A percentile compares a stretch with the other conserved stretches of the same genome.
These are phyloP conservation scores for Globisporangium okanoganense DNA, from an alignment of 352 stramenopile species.

Conservation along the genomic window DNA sequence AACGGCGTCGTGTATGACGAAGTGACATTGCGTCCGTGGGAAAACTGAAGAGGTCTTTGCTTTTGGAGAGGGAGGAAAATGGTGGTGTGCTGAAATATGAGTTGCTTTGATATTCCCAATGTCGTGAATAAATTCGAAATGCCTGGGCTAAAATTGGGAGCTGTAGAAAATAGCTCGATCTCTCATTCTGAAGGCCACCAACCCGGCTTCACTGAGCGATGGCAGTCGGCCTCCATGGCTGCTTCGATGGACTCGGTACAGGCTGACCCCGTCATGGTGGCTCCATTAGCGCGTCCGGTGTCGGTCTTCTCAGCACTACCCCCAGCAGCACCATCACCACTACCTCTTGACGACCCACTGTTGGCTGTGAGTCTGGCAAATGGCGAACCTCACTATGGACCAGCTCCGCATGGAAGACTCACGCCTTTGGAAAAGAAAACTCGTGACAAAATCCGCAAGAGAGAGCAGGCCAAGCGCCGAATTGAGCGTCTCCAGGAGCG, in stretches of 20 bases:
- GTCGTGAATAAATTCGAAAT: too few relatives aligned
- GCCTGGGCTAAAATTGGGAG: not conserved
- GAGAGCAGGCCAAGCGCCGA: constrained; percentile 41
- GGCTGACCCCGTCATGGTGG: not conserved
- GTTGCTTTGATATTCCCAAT: too few relatives aligned
- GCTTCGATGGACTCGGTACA: not conserved
- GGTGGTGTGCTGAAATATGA: not conserved
- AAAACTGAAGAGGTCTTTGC: not conserved
- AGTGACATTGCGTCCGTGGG: constrained; percentile 33
- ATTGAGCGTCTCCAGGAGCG: constrained; percentile 32
- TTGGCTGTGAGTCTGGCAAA: not conserved
- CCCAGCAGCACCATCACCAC: not conserved
- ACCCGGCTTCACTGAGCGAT: not conserved
- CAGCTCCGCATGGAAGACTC: constrained; percentile 18
- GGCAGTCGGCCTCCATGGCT: not conserved
- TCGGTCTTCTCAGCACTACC: not conserved
- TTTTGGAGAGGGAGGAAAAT: not conserved
- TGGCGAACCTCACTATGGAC: too few relatives aligned
- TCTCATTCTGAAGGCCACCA: not conserved
- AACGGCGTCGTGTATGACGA: constrained; percentile 67
- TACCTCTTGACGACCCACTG: not conserved
- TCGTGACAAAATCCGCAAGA: constrained; percentile 43
- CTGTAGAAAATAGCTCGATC: not conserved
- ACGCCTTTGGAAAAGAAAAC: constrained; percentile 49
- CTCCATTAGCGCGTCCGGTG: not conserved